Evolutionary conservation across 768 basidiomycete genomes (phyloP).

Genomic region (Flagelloscypha sp.): DNA sequence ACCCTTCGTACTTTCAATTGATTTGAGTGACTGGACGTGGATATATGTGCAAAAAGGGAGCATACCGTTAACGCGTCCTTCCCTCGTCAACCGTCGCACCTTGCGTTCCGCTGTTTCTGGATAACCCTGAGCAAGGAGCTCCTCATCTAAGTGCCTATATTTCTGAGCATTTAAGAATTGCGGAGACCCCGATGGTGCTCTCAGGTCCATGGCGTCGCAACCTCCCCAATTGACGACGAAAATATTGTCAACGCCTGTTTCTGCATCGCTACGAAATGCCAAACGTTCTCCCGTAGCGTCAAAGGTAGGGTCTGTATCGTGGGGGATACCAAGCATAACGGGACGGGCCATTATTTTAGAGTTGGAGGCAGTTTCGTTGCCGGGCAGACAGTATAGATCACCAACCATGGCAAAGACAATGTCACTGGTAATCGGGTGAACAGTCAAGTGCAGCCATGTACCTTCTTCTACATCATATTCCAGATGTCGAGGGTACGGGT

Average conservation of each 20-base stretch:
- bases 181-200: conserved; percentile 20
- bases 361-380: conserved; percentile 19
- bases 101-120: conserved; percentile 43
- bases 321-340: conserved; percentile 54
- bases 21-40: conserved; percentile 24
- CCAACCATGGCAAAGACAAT: conserved; percentile 71
- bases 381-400: conserved; percentile 65
- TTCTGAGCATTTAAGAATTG: conserved; percentile 28
- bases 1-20: conserved; percentile 19
- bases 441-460: conserved; percentile 70
- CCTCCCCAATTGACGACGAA: conserved; percentile 63
- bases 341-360: conserved; percentile 40
- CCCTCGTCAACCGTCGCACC: conserved; percentile 40
- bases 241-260: conserved; percentile 65
- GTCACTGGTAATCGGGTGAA: conserved; percentile 61
- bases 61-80: conserved; percentile 46
- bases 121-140: conserved; percentile 38
- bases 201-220: conserved; percentile 53
- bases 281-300: conserved; percentile 56
- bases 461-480: conserved; percentile 66
- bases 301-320: conserved; percentile 68
- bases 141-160: conserved; percentile 34
- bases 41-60: conserved; percentile 5
- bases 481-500: conserved; percentile 54
- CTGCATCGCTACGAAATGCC: conserved; percentile 69